These are phyloP conservation scores for Elongisporangium undulatum DNA, from an alignment of 352 stramenopile genomes.

Conservation along the genomic window DNA sequence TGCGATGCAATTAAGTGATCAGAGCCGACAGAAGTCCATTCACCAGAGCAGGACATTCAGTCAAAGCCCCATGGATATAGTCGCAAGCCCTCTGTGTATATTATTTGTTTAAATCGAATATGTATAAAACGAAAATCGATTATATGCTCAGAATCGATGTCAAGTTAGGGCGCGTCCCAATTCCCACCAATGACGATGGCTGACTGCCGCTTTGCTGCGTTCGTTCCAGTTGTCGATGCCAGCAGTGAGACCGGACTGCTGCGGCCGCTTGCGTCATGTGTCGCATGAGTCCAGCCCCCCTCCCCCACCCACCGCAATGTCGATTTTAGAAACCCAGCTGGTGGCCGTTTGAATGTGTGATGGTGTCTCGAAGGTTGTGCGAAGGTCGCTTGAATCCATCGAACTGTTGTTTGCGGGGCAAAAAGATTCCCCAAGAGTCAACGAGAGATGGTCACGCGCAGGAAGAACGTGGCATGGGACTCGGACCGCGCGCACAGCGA, in stretches of 20 bases:
- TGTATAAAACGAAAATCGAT: not conserved
- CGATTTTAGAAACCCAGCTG: too few relatives aligned
- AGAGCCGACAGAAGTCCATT: not conserved
- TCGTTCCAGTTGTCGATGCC: not conserved
- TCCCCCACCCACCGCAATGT: not conserved
- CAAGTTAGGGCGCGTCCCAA: not conserved
- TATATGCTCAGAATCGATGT: not conserved
- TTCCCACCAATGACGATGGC: not conserved
- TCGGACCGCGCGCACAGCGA: conserved; percentile 17
- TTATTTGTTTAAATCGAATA: not conserved
- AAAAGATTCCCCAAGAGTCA: not conserved
- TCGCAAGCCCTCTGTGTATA: too few relatives aligned
- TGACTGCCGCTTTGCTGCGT: not conserved
- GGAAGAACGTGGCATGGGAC: conserved; percentile 8
- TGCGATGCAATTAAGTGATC: not conserved
- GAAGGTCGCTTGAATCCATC: not conserved
- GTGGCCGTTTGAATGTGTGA: not conserved
- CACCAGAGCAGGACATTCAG: too few relatives aligned
- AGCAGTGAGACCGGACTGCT: not conserved
- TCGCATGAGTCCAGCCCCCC: not conserved
- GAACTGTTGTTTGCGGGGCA: not conserved
- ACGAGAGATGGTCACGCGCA: not conserved
- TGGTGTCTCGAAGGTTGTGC: not conserved
- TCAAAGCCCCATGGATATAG: too few relatives aligned
- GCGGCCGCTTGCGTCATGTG: not conserved